Evolutionary conservation across 108 stramenopile species (phyloP).

Genomic region (Cylindrotheca fusiformis): DNA sequence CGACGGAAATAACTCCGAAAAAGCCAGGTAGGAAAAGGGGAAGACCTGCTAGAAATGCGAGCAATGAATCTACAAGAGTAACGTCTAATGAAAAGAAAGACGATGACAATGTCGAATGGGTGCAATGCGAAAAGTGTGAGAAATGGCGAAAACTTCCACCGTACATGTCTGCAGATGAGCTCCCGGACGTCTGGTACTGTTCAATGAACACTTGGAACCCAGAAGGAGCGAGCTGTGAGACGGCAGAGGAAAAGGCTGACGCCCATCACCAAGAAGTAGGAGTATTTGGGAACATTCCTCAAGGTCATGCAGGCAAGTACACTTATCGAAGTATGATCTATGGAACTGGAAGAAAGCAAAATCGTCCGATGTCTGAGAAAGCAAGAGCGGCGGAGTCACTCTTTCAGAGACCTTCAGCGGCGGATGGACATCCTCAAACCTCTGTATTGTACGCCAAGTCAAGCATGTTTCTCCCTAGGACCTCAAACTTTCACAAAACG

Average conservation of each 20-base stretch:
- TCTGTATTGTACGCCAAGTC: slow-evolving; percentile 78
- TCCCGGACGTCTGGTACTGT: slow-evolving; percentile 83
- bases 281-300: slow-evolving; percentile 19
- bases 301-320: slow-evolving; percentile 53
- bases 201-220: slow-evolving; percentile 85
- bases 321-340: slow-evolving; percentile 82
- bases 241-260: slow-evolving; percentile 76
- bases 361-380: slow-evolving; percentile 71
- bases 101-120: slow-evolving; percentile 79
- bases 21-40: slow-evolving; percentile 34
- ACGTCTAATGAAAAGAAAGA: slow-evolving; percentile 34
- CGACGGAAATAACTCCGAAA: slow-evolving; percentile 9
- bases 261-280: slow-evolving; percentile 39
- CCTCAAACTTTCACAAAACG: slow-evolving; percentile 42
- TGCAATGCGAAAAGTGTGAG: slow-evolving; percentile 85
- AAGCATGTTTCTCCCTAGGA: slow-evolving; percentile 56
- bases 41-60: slow-evolving; percentile 27
- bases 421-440: slow-evolving; percentile 55
- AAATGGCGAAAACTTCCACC: slow-evolving; percentile 82
- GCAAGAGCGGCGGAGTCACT: slow-evolving; percentile 80
- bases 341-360: slow-evolving; percentile 61
- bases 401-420: slow-evolving; percentile 44
- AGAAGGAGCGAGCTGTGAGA: slow-evolving; percentile 64
- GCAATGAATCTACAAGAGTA: slow-evolving; percentile 1
- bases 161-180: slow-evolving; percentile 62